A percentile compares a stretch with the other conserved stretches of the same genome.
Evolutionary conservation across 257 asterid genomes (phyloP).

Genomic region (Marsdenia floribunda): DNA sequence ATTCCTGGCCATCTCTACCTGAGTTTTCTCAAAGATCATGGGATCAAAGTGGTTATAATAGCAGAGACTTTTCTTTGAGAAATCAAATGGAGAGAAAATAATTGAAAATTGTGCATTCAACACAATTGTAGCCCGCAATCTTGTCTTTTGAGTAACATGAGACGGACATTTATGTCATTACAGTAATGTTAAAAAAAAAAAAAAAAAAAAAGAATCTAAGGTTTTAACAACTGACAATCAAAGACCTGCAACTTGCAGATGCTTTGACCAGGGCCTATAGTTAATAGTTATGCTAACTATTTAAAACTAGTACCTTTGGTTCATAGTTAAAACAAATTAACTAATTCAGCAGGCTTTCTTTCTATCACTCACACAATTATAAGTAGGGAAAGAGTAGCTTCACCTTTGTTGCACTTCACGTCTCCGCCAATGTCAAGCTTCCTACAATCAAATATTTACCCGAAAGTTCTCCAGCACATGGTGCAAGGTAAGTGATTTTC

Average conservation of each 20-base stretch:
- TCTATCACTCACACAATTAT: no score
- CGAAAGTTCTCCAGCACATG: conserved; percentile 86
- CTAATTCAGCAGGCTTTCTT: neutral
- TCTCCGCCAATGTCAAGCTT: conserved; percentile 83
- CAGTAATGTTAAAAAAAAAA: no score
- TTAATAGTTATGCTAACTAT: neutral
- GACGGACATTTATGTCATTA: neutral
- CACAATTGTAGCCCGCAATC: neutral
- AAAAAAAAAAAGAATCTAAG: no score
- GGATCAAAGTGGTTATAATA: no score
- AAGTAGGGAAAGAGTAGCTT: neutral
- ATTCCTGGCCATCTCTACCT: conserved; percentile 39
- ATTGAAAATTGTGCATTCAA: neutral
- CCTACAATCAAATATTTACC: conserved; percentile 76
- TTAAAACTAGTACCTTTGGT: neutral
- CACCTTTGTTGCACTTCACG: conserved; percentile 14
- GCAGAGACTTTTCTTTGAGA: neutral
- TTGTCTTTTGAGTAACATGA: neutral
- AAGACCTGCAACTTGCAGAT: no score
- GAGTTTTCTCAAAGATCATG: no score
- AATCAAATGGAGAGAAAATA: neutral
- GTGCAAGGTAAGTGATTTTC: conserved; percentile 80
- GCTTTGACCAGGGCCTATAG: no score
- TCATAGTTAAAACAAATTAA: neutral
- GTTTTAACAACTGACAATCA: neutral